These are phyloP conservation scores for Rhododendron vialii DNA, from an alignment of 148 eudicot species.

Conservation along the genomic window DNA sequence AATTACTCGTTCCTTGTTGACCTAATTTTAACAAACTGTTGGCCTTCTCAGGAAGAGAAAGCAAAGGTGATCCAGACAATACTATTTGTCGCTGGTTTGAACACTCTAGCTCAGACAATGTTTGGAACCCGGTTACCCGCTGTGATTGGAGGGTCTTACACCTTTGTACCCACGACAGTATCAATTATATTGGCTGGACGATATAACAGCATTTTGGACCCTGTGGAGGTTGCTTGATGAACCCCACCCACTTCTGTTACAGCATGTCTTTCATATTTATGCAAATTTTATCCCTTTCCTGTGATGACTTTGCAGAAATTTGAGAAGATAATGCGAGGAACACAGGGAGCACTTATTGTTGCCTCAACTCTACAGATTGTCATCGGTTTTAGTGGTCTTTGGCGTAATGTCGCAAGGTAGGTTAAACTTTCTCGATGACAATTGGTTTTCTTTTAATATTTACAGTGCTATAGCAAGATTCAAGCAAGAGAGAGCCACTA, in stretches of 20 bases:
- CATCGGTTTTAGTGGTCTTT: slow-evolving; percentile 88
- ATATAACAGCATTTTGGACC: slow-evolving; percentile 54
- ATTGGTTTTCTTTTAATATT: background rate
- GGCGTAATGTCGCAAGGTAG: slow-evolving; percentile 83
- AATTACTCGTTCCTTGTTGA: background rate
- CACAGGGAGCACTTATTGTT: slow-evolving; percentile 84
- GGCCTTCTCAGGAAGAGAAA: slow-evolving; percentile 58
- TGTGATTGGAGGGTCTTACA: slow-evolving; percentile 80
- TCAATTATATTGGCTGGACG: slow-evolving; percentile 80
- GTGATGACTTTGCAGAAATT: slow-evolving; percentile 50
- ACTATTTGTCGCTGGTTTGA: slow-evolving; percentile 78
- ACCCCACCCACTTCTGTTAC: background rate
- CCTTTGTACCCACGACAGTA: slow-evolving; percentile 73
- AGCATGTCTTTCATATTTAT: background rate
- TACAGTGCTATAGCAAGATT: background rate
- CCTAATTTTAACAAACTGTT: background rate
- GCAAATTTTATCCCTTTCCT: slow-evolving; percentile 9
- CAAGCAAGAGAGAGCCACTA: background rate
- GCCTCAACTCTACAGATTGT: slow-evolving; percentile 80
- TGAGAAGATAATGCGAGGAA: slow-evolving; percentile 66
- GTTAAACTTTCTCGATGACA: background rate
- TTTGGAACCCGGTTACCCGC: slow-evolving; percentile 86
- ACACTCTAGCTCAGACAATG: slow-evolving; percentile 61
- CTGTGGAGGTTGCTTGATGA: slow-evolving; percentile 54
- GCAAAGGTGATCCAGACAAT: slow-evolving; percentile 79